phyloP scores from a whole-genome alignment of 768 basidiomycete species.

The Calocybe gangraenosa region DNA sequence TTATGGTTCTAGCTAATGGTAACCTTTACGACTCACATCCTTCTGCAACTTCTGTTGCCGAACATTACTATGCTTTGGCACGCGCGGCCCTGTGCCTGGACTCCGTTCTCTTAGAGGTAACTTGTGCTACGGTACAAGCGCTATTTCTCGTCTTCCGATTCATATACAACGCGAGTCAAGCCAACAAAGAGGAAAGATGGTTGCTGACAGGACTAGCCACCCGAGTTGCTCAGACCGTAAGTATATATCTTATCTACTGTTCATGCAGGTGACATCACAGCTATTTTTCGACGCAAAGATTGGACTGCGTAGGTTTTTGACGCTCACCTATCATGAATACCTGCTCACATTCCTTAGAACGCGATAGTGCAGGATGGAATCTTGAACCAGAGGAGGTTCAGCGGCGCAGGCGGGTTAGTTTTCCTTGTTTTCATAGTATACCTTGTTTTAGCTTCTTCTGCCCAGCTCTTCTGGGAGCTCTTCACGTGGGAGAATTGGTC shows the following conservation, averaged over 20 bases:
- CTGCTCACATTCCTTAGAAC: slow-evolving; percentile 28
- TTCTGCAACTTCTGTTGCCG: slow-evolving; percentile 25
- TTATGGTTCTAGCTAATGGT: slow-evolving; percentile 46
- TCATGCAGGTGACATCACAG: slow-evolving; percentile 3
- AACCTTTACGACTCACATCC: slow-evolving; percentile 37
- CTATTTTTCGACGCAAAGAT: slow-evolving; percentile 27
- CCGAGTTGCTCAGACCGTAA: slow-evolving; percentile 40
- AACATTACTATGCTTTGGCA: slow-evolving; percentile 43
- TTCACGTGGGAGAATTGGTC: slow-evolving; percentile 48
- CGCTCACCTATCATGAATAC: not conserved
- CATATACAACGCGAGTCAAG: slow-evolving; percentile 37
- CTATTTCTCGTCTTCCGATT: slow-evolving; percentile 40
- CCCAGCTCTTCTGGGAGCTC: slow-evolving; percentile 50
- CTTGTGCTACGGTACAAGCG: slow-evolving; percentile 42
- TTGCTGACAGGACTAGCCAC: slow-evolving; percentile 40
- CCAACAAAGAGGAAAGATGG: slow-evolving; percentile 44
- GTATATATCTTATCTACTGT: slow-evolving; percentile 15
- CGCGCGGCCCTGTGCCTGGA: slow-evolving; percentile 45
- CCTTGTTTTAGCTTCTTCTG: slow-evolving; percentile 1
- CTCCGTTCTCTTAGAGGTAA: slow-evolving; percentile 39
- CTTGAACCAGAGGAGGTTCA: slow-evolving; percentile 41
- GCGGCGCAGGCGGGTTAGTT: slow-evolving; percentile 32
- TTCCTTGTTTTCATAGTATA: not conserved
- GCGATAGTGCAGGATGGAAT: slow-evolving; percentile 47
- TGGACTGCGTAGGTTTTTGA: slow-evolving; percentile 44